Evolutionary conservation across 345 rosid genomes (phyloP).

Genomic region (Salix udensis): DNA sequence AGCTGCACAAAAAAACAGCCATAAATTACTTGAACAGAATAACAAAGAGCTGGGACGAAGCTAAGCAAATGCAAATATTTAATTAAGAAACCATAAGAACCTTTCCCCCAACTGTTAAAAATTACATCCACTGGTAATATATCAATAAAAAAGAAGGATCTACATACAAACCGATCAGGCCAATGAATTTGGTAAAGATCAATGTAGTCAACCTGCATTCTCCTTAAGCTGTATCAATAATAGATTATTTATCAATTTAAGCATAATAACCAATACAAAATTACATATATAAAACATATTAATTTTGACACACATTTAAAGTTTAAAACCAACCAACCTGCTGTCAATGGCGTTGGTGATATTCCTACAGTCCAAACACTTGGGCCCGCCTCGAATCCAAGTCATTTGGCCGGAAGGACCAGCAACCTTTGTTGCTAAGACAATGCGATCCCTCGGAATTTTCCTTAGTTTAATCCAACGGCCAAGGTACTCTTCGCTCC

Average conservation of each 20-base stretch:
- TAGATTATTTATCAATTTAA: too few relatives aligned
- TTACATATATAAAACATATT: not conserved
- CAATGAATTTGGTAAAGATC: constrained; percentile 67
- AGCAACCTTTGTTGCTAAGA: constrained; percentile 54
- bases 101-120: not conserved
- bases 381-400: constrained; percentile 61
- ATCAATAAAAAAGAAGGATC: constrained; percentile 12
- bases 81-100: not conserved
- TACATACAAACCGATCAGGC: constrained; percentile 74
- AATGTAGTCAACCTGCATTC: constrained; percentile 48
- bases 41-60: not conserved
- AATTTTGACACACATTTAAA: not conserved
- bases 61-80: not conserved
- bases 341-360: constrained; percentile 45
- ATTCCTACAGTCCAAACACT: constrained; percentile 47
- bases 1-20: constrained; percentile 26
- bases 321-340: constrained; percentile 34
- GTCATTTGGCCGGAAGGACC: constrained; percentile 66
- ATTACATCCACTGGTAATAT: too few relatives aligned
- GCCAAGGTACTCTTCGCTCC: constrained; percentile 63
- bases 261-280: not conserved
- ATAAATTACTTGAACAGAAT: constrained; percentile 5
- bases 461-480: constrained; percentile 51
- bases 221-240: constrained; percentile 37
- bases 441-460: constrained; percentile 45